Base-by-base conservation (phyloP, 306 rosid genomes). In the Adenanthera pavonina region DNA sequence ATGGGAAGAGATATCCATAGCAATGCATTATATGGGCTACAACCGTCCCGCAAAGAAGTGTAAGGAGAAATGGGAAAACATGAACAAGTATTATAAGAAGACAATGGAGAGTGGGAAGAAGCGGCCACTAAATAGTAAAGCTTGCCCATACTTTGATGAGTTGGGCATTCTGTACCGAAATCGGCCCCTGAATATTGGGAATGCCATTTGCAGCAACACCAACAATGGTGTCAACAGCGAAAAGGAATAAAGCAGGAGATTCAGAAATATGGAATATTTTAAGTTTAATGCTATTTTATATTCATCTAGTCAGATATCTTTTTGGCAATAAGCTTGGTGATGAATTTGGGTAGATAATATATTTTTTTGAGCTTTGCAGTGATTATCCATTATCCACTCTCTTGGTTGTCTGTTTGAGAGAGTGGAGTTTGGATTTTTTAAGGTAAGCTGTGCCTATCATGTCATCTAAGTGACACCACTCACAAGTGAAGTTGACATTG, bases 51-150 rank as follows among this genome's bases (percentile, higher is more conserved):
- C 91, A 19, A 92, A 86, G 83, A 90, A 89, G 82, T 95, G 99
- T 60, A 92, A 85, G 85, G 95, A 95, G 84, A 93, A 93, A 84
- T 93, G 98, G 97, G 96, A 90, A 65, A 90, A 92, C 91, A 92
- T 93, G 78, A 93, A 90, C 87, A 93, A 90, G 88, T 90, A 95
- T 71, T 92, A 90, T 82, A 91, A 78, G 76, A 90, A 85, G 85
- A 83, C 91, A 3, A 60, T 78, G 7, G 91, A 80, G 60, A 87
- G 82, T 9, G 92, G 92, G 72, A 93, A 84, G 85, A 87, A 89
- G 77, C 84, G 83, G 78, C 79, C 74, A 53, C 74, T 72, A 7
- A 89, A 87, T 71, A 81, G 83, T 59, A 91, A 89, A 84, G 78
- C 86, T 51, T 89, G 97, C 77, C 91, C 88, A 5, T 90, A 91